A percentile compares a stretch with the other conserved stretches of the same genome.
Evolutionary conservation across 2,329 filamentous ascomycete species (phyloP).

Genomic region (Cladosporium sphaerospermum): DNA sequence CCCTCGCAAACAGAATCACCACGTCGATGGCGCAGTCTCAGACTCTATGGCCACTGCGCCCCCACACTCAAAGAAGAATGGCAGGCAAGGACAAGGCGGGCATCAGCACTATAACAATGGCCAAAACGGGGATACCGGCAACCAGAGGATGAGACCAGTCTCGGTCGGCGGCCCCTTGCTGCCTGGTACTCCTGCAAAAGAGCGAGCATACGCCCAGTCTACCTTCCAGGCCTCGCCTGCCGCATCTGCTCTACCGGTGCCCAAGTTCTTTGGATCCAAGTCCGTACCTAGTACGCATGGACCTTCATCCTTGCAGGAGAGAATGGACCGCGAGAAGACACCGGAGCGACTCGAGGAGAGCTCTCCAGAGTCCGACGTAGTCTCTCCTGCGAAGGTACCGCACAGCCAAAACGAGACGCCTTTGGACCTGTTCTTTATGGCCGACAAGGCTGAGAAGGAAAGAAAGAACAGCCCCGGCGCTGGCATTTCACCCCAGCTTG

Average conservation of each 20-base stretch:
- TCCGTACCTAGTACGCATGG: slow-evolving; percentile 61
- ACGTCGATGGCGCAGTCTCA: slow-evolving; percentile 10
- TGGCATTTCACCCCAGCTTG: slow-evolving; percentile 48
- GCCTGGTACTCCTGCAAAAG: slow-evolving; percentile 39
- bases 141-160: slow-evolving; percentile 29
- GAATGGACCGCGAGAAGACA: slow-evolving; percentile 38
- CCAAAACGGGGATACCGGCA: slow-evolving; percentile 18
- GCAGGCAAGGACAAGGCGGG: neutral
- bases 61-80: neutral
- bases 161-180: slow-evolving; percentile 40
- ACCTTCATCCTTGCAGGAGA: slow-evolving; percentile 38
- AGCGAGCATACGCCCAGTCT: slow-evolving; percentile 73
- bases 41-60: slow-evolving; percentile 7
- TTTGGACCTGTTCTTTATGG: slow-evolving; percentile 83
- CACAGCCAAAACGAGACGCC: slow-evolving; percentile 60
- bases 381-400: slow-evolving; percentile 38
- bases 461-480: slow-evolving; percentile 50
- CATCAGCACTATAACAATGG: slow-evolving; percentile 16
- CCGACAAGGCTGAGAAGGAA: slow-evolving; percentile 72
- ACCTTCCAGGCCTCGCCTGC: slow-evolving; percentile 94
- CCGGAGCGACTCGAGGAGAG: slow-evolving; percentile 45
- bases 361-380: slow-evolving; percentile 41
- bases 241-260: slow-evolving; percentile 81
- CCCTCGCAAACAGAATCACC: slow-evolving; percentile 18
- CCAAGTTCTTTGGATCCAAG: slow-evolving; percentile 71